Base-by-base conservation (phyloP, 208 protist species). In the Leishmania tropica region DNA sequence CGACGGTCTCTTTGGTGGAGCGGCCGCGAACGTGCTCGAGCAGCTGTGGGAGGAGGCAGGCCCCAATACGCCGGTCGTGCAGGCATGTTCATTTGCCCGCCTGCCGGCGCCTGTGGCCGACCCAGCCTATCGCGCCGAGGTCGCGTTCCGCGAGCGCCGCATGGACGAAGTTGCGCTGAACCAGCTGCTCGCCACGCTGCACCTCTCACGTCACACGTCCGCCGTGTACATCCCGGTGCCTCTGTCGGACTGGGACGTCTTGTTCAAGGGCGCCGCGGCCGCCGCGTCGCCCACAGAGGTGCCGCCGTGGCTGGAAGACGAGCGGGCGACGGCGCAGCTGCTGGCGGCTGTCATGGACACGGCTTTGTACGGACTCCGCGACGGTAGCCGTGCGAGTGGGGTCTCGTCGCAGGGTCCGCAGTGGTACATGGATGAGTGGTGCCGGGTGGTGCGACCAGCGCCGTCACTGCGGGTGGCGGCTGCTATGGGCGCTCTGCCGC, bases 371-470 rank as follows among this genome's bases (percentile, higher is more conserved):
- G 92, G 94, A 24, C 56, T 92, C 48, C 88, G 94, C 4, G 94
- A 96, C 77, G 86, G 91, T 35, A 83, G 74, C 64, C 65, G 37
- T 75, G 47, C 70, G 4, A 19, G 70, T 11, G 37, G 75, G 3
- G 54, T 76, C 62, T 64, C 83, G 17, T 62, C 42, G n/a, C 81
- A 62, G 62, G 85, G 89, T 4, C 91, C 94, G 15, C 86, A 88
- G 35, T 97, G 89, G 79, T 89, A 93, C 80, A 65, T 97, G 77
- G 80, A 81, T n/a, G 90, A 97, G 80, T 97, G 92, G 92, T 83
- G 85, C 42, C 81, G 83, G 37, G 87, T 91, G 3, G 85, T 97
- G 42, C 92, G 91, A 1, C 92, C 92, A n/a, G 84, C 76, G 17
- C 77, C 87, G 42, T 88, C 83, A 54, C 40, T 96, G 79, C 92